Evolutionary conservation across 2,329 filamentous ascomycete genomes (phyloP), one percentile per base, ranked within the genome.

Genomic region (Arachnomyces sp.): DNA sequence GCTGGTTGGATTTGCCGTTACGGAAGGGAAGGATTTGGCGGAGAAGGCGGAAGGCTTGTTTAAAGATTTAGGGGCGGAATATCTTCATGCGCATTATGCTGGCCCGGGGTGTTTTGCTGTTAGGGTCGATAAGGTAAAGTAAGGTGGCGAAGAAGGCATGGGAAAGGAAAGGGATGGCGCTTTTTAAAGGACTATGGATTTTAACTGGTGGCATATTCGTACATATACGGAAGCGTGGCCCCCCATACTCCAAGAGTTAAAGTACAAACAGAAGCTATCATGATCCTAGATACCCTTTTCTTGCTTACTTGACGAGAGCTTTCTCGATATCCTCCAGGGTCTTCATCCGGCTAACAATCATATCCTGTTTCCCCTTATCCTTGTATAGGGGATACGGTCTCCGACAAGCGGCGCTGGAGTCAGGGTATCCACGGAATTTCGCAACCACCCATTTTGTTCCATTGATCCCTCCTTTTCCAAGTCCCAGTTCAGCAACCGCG

Each of bases 381-480:
- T 53, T 45, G 46, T 67, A 78, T 46, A 62, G 56, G 1, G 74
- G 74, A 46, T 76, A 77, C 12, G 74, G 73, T 36, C 70, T 58
- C 34, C 74, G 61, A 54, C 71, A 77, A 50, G 76, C 67, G 38
- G 64, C 64, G 51, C 67, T 75, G 12, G 61, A 58, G 18, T 66
- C 53, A 1, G 72, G 66, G 49, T 78, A 78, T n/a, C 70, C 72
- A 13, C 60, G 60, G 16, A 71, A 54, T 51, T 75, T 69, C 28
- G 68, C 71, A 28, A 77, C 73, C n/a, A 76, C 66, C 66, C 71
- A 77, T 54, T 78, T 77, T 6, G 71, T 77, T 8, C 75, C 74
- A 49, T 76, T 77, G 54, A 79, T 75, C 13, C 73, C 74, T 3
- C 72, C 70, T 53, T 74, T 75, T 18, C 60, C 72, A 39, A 78